phyloP scores from a whole-genome alignment of 2,329 filamentous ascomycete species.

The Sphaerulina musiva region DNA sequence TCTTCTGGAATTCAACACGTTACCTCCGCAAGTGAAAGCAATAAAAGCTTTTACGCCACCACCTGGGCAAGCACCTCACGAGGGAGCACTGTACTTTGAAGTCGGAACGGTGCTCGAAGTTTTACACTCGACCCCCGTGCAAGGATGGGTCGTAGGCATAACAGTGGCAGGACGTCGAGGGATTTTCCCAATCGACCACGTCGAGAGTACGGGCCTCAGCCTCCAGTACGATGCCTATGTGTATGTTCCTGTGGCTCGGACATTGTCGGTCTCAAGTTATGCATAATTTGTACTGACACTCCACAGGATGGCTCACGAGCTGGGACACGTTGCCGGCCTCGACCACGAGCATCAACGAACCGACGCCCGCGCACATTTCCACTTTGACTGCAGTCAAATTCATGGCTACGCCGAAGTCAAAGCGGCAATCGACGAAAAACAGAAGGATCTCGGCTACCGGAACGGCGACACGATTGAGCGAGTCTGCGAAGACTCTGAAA shows the following conservation, averaged over 20 bases:
- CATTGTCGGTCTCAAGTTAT: neutral
- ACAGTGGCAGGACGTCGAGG: no score
- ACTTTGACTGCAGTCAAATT: neutral
- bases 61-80: neutral
- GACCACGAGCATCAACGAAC: neutral
- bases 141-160: neutral
- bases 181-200: neutral
- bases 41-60: no score
- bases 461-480: neutral
- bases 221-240: neutral
- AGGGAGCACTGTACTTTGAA: neutral
- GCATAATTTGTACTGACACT: neutral
- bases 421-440: neutral
- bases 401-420: neutral
- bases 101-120: neutral
- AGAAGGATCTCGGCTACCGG: neutral
- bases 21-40: no score
- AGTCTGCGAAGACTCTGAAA: neutral
- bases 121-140: neutral
- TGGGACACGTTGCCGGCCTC: neutral
- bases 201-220: no score
- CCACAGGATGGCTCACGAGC: neutral
- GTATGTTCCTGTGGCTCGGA: neutral
- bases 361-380: neutral
- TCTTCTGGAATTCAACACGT: neutral